phyloP scores from a whole-genome alignment of 2,329 filamentous ascomycete genomes.

The Macroventuria anomochaeta region DNA sequence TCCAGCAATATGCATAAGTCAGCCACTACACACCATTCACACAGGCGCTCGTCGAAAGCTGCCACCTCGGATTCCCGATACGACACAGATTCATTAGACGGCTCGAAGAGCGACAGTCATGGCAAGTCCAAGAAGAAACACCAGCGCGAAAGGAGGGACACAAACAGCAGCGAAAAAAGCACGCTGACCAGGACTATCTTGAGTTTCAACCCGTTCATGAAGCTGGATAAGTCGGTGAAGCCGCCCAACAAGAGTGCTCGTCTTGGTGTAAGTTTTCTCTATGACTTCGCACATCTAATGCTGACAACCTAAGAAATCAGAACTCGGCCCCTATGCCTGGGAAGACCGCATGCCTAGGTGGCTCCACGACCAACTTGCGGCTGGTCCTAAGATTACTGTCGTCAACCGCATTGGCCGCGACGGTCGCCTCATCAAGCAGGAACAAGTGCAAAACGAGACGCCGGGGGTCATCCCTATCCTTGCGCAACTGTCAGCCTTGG shows the following conservation, averaged over 20 bases:
- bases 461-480: slow-evolving; percentile 54
- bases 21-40: slow-evolving; percentile 29
- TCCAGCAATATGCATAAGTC: slow-evolving; percentile 40
- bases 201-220: slow-evolving; percentile 44
- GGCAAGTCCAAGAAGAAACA: slow-evolving; percentile 34
- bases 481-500: slow-evolving; percentile 62
- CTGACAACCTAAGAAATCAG: slow-evolving; percentile 46
- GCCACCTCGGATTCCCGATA: slow-evolving; percentile 5
- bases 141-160: slow-evolving; percentile 34
- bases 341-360: slow-evolving; percentile 55
- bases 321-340: slow-evolving; percentile 57
- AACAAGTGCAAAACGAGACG: slow-evolving; percentile 54
- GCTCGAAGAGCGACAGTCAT: slow-evolving; percentile 22
- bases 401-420: slow-evolving; percentile 52
- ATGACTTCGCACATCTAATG: not conserved
- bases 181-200: slow-evolving; percentile 45
- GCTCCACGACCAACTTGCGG: slow-evolving; percentile 51
- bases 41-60: slow-evolving; percentile 28
- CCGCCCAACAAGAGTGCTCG: slow-evolving; percentile 41
- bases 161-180: slow-evolving; percentile 43
- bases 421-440: slow-evolving; percentile 51
- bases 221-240: slow-evolving; percentile 34
- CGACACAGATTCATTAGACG: slow-evolving; percentile 15
- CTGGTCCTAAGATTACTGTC: slow-evolving; percentile 49
- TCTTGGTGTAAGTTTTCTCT: slow-evolving; percentile 42